These are phyloP conservation scores for Cardamine resedifolia DNA, from an alignment of 345 rosid genomes.

Conservation along the genomic window DNA sequence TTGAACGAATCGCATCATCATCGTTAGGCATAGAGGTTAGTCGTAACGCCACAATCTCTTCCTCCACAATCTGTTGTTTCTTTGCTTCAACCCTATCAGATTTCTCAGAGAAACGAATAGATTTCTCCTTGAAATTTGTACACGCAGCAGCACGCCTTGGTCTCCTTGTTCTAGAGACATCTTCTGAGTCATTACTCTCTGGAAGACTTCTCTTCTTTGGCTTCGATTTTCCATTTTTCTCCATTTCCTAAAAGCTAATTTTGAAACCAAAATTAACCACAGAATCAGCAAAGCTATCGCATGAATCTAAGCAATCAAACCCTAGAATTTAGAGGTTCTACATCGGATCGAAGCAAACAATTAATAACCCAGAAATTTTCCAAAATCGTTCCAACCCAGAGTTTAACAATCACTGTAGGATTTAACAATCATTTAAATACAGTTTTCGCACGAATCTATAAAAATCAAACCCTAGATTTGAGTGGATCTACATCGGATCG, in stretches of 20 bases:
- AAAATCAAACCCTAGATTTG: background rate
- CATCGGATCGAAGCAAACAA: too few relatives aligned
- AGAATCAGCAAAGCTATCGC: background rate
- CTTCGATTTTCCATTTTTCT: slow-evolving; percentile 4
- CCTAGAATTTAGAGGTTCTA: too few relatives aligned
- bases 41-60: slow-evolving; percentile 50
- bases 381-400: too few relatives aligned
- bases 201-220: slow-evolving; percentile 40
- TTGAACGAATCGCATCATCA: slow-evolving; percentile 43
- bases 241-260: slow-evolving; percentile 23
- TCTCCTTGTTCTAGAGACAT: slow-evolving; percentile 45
- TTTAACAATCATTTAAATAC: too few relatives aligned
- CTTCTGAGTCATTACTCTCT: slow-evolving; percentile 28
- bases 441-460: background rate
- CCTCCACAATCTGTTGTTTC: slow-evolving; percentile 46
- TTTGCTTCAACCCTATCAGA: slow-evolving; percentile 50
- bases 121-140: slow-evolving; percentile 60
- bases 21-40: slow-evolving; percentile 40
- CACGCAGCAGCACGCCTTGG: slow-evolving; percentile 85
- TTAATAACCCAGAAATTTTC: too few relatives aligned
- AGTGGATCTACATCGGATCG: background rate
- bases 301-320: background rate
- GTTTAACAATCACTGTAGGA: too few relatives aligned
- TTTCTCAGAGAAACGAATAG: slow-evolving; percentile 43
- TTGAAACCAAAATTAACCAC: background rate